Percentiles rank a stretch among this genome's conserved stretches.
Evolutionary conservation across 495 filamentous ascomycete species (phyloP).

Genomic region (Penicillium longicatenatum): DNA sequence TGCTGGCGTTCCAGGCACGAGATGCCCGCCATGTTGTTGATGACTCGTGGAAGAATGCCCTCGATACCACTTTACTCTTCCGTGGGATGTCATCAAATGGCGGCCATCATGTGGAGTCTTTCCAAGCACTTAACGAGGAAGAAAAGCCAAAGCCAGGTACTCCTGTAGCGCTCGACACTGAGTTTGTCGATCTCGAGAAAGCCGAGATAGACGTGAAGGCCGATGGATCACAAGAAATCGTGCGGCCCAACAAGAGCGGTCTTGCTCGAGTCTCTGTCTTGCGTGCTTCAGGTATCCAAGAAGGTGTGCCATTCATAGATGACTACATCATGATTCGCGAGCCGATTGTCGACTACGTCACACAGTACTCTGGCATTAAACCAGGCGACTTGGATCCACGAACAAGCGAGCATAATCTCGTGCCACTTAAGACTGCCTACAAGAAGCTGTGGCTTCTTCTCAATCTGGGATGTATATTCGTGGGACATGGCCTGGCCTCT

Average conservation of each 20-base stretch:
- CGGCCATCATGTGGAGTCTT: constrained; percentile 43
- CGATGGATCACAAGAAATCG: constrained; percentile 82
- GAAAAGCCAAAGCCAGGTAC: constrained; percentile 71
- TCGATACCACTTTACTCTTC: constrained; percentile 85
- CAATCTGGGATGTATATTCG: constrained; percentile 90
- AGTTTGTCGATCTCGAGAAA: constrained; percentile 89
- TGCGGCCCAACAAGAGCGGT: constrained; percentile 80
- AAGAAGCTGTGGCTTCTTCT: constrained; percentile 97
- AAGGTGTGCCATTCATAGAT: constrained; percentile 89
- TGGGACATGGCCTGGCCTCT: constrained; percentile 88
- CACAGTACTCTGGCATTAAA: constrained; percentile 86
- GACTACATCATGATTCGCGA: constrained; percentile 93
- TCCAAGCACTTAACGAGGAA: constrained; percentile 58
- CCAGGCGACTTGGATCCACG: constrained; percentile 77
- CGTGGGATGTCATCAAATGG: constrained; percentile 64
- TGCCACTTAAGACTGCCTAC: constrained; percentile 87
- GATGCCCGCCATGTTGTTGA: constrained; percentile 72
- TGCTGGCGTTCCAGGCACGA: constrained; percentile 83
- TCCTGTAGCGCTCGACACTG: constrained; percentile 87
- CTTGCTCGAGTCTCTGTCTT: constrained; percentile 88
- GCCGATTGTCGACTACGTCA: constrained; percentile 93
- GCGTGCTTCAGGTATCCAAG: constrained; percentile 70
- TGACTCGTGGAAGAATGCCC: constrained; percentile 77
- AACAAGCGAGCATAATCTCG: constrained; percentile 74
- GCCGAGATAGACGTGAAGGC: constrained; percentile 92